Evolutionary conservation across 148 eudicot species (phyloP).

Genomic region (Chenopodium suecicum): DNA sequence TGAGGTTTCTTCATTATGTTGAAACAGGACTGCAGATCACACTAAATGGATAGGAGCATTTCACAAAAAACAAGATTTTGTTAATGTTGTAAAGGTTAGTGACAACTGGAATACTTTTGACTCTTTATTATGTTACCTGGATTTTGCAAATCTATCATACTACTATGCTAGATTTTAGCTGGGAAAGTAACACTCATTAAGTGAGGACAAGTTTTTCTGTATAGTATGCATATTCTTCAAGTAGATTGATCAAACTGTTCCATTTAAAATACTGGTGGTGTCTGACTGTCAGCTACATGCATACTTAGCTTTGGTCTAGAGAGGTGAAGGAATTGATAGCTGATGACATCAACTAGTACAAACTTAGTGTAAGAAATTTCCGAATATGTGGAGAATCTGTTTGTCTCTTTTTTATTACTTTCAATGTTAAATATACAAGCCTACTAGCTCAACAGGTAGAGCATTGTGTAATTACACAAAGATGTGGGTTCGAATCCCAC

Average conservation of each 20-base stretch:
- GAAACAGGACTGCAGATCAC: slow-evolving; percentile 88
- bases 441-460: too few species aligned
- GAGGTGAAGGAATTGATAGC: background rate
- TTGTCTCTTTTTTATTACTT: too few species aligned
- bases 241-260: background rate
- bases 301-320: too few species aligned
- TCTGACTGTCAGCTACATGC: background rate
- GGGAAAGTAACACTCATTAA: background rate
- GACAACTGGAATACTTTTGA: background rate
- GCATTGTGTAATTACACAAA: too few species aligned
- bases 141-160: background rate
- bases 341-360: background rate
- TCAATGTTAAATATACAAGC: too few species aligned
- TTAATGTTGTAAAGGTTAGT: slow-evolving; percentile 87
- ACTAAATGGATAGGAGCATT: slow-evolving; percentile 94
- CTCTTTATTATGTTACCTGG: background rate
- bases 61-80: slow-evolving; percentile 77
- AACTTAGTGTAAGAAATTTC: background rate
- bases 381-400: background rate
- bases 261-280: background rate
- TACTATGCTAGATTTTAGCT: background rate
- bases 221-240: background rate
- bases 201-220: background rate
- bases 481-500: too few species aligned
- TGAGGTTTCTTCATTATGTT: slow-evolving; percentile 7